A percentile compares a stretch with the other conserved stretches of the same genome.
Conservation (phyloP, 345 rosid genomes). For the Citrus sinensis region DNA sequence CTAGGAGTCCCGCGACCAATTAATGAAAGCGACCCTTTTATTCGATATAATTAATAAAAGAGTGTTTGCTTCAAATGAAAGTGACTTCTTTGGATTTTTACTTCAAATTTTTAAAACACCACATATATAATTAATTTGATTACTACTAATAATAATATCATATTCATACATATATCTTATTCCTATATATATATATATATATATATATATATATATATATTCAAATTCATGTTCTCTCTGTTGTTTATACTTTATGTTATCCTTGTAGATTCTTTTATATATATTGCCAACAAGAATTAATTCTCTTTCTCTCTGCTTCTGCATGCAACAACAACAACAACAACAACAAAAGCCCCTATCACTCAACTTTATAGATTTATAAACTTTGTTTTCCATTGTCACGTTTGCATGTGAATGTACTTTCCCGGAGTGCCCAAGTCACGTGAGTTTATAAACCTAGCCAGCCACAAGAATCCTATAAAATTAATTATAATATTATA, state of each 20-base stretch:
- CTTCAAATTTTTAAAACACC: background rate
- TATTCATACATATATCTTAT: background rate
- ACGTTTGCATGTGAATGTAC: constrained; percentile 65
- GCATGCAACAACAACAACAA: constrained; percentile 1
- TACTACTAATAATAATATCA: background rate
- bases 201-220: background rate
- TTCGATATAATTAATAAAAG: background rate
- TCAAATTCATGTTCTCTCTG: background rate
- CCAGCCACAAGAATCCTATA: constrained; percentile 38
- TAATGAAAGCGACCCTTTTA: constrained; percentile 17
- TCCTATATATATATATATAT: background rate
- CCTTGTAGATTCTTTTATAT: background rate
- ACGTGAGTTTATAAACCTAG: constrained; percentile 38
- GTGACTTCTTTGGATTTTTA: background rate
- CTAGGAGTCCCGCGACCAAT: background rate
- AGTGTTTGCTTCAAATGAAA: background rate
- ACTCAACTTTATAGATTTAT: constrained; percentile 26
- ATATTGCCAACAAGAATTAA: background rate
- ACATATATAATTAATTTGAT: too few species aligned
- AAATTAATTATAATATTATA: background rate
- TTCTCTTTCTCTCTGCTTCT: constrained; percentile 9
- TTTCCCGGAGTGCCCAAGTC: constrained; percentile 42
- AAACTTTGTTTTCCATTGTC: constrained; percentile 33
- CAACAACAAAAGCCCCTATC: constrained; percentile 11
- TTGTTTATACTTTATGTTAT: background rate